phyloP scores from a whole-genome alignment of 768 basidiomycete species.

The Tricholoma terreum region DNA sequence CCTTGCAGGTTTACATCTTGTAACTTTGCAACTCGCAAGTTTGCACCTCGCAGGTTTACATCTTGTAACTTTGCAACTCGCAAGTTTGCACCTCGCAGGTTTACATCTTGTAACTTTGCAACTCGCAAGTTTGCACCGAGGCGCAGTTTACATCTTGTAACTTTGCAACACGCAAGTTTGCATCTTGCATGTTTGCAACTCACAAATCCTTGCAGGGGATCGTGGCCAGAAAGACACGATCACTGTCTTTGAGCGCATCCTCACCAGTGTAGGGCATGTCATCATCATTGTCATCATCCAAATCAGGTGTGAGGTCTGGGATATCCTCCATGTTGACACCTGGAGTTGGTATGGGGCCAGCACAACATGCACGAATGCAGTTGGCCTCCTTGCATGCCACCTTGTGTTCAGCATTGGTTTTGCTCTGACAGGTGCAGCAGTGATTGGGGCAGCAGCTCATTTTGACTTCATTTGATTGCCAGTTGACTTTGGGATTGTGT shows the following conservation, averaged over 20 bases:
- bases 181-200: too few relatives aligned
- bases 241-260: neutral
- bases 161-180: too few relatives aligned
- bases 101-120: too few relatives aligned
- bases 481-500: slow-evolving; percentile 20
- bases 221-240: too few relatives aligned
- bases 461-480: slow-evolving; percentile 3
- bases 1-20: too few relatives aligned
- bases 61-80: too few relatives aligned
- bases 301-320: neutral
- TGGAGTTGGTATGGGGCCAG: neutral
- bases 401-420: neutral
- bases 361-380: neutral
- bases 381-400: neutral
- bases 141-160: too few relatives aligned
- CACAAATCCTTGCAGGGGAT: too few relatives aligned
- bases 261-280: neutral
- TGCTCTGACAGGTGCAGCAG: neutral
- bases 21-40: too few relatives aligned
- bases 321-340: neutral
- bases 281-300: neutral
- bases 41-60: too few relatives aligned
- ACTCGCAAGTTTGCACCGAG: too few relatives aligned
- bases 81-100: too few relatives aligned
- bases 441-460: neutral